These are phyloP conservation scores for Hypoxylon sp. DNA, from an alignment of 2,329 filamentous ascomycete species.

Conservation along the genomic window DNA sequence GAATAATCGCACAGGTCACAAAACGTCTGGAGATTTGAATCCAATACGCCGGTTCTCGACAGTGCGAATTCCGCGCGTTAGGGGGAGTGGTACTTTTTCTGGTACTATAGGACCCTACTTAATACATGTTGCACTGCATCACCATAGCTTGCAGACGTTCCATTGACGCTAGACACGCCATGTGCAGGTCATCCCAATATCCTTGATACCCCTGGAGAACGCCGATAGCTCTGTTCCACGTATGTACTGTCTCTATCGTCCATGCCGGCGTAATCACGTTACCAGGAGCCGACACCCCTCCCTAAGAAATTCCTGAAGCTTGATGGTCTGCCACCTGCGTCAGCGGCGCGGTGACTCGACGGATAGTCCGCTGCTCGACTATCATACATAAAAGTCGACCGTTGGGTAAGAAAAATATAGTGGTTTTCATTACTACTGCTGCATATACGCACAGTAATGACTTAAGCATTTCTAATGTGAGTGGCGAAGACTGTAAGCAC, in stretches of 20 bases:
- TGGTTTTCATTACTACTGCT: slow-evolving; percentile 29
- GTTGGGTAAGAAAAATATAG: slow-evolving; percentile 12
- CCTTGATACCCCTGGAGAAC: slow-evolving; percentile 35
- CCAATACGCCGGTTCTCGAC: slow-evolving; percentile 36
- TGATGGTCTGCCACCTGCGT: slow-evolving; percentile 27
- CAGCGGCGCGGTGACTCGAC: slow-evolving; percentile 34
- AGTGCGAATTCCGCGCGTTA: slow-evolving; percentile 29
- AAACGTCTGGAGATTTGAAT: slow-evolving; percentile 28
- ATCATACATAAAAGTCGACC: slow-evolving; percentile 10
- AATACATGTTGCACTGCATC: slow-evolving; percentile 38
- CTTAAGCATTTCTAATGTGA: slow-evolving; percentile 19
- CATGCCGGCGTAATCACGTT: slow-evolving; percentile 26
- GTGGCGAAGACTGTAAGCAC: slow-evolving; percentile 43
- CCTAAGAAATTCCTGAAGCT: slow-evolving; percentile 23
- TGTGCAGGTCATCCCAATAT: slow-evolving; percentile 42
- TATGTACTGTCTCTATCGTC: slow-evolving; percentile 26
- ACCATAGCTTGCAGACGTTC: slow-evolving; percentile 40
- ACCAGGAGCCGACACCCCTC: slow-evolving; percentile 4
- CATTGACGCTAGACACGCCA: slow-evolving; percentile 46
- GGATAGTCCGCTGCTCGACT: slow-evolving; percentile 18
- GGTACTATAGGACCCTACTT: slow-evolving; percentile 25
- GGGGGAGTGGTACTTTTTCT: not conserved
- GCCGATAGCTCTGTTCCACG: slow-evolving; percentile 21
- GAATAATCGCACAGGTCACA: slow-evolving; percentile 33
- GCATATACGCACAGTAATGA: slow-evolving; percentile 32